These are phyloP conservation scores for Didymella lethalis DNA, from an alignment of 2,329 filamentous ascomycete genomes.

Conservation along the genomic window DNA sequence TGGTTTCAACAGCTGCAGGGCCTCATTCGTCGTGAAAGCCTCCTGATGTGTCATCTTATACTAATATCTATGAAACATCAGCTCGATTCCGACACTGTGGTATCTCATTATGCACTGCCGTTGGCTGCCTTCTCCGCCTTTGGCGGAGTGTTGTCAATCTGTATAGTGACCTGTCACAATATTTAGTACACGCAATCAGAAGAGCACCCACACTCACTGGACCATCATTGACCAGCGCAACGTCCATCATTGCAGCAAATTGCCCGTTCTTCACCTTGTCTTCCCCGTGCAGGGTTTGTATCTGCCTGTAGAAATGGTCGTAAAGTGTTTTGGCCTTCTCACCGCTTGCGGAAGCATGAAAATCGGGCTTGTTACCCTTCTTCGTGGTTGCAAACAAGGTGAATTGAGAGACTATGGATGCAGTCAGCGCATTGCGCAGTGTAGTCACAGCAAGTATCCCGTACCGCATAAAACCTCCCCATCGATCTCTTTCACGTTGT, in stretches of 20 bases:
- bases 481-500: constrained; percentile 82
- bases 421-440: background rate
- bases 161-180: constrained; percentile 56
- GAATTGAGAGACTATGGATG: constrained; percentile 84
- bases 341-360: constrained; percentile 83
- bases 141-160: constrained; percentile 57
- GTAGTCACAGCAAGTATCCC: constrained; percentile 27
- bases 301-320: constrained; percentile 79
- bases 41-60: background rate
- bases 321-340: constrained; percentile 84
- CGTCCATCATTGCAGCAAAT: constrained; percentile 99
- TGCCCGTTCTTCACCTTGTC: constrained; percentile 92
- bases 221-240: constrained; percentile 87
- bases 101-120: constrained; percentile 20
- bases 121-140: constrained; percentile 50
- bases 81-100: constrained; percentile 54
- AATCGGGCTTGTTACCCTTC: constrained; percentile 94
- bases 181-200: constrained; percentile 5
- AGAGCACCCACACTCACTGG: constrained; percentile 69
- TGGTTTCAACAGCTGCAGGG: background rate
- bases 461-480: constrained; percentile 95
- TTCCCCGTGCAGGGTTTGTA: constrained; percentile 73
- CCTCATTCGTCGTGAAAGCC: background rate
- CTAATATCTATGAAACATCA: background rate
- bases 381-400: constrained; percentile 92